Conservation (phyloP, 352 stramenopile genomes). For the Globisporangium ultimum region DNA sequence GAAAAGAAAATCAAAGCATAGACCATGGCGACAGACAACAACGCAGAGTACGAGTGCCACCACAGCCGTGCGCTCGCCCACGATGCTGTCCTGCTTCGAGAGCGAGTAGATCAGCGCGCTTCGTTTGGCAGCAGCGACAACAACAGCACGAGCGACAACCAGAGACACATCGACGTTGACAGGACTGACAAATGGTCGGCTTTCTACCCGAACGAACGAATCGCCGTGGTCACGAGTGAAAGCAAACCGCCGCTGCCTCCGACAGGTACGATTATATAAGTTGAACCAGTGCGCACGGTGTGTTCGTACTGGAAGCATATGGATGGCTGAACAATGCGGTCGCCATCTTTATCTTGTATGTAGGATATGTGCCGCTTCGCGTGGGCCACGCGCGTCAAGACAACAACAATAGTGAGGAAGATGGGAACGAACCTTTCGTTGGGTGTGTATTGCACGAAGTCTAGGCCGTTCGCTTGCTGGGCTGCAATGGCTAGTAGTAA, state of each 20-base stretch:
- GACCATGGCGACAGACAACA: neutral
- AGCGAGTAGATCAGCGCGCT: neutral
- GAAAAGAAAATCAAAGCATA: neutral
- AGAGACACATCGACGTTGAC: constrained; percentile 7
- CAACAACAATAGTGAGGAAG: constrained; percentile 16
- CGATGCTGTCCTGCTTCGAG: neutral
- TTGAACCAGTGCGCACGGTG: neutral
- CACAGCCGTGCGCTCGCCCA: neutral
- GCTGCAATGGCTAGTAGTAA: neutral
- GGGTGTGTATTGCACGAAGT: constrained; percentile 21
- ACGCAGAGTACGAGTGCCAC: too few species aligned
- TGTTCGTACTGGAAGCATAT: neutral
- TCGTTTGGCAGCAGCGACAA: neutral
- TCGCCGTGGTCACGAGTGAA: constrained; percentile 56
- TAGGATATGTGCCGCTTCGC: constrained; percentile 61
- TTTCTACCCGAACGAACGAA: constrained; percentile 50
- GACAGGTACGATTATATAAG: constrained; percentile 24
- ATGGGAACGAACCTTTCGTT: constrained; percentile 20
- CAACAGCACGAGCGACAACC: neutral
- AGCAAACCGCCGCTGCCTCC: constrained; percentile 50
- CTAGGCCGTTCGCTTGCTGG: too few species aligned
- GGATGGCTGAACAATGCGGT: neutral
- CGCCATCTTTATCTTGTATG: neutral
- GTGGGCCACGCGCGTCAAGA: constrained; percentile 32
- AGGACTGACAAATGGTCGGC: constrained; percentile 46